These are phyloP conservation scores for Aureobasidium mangrovei DNA, from an alignment of 2,329 filamentous ascomycete species.

Conservation along the genomic window DNA sequence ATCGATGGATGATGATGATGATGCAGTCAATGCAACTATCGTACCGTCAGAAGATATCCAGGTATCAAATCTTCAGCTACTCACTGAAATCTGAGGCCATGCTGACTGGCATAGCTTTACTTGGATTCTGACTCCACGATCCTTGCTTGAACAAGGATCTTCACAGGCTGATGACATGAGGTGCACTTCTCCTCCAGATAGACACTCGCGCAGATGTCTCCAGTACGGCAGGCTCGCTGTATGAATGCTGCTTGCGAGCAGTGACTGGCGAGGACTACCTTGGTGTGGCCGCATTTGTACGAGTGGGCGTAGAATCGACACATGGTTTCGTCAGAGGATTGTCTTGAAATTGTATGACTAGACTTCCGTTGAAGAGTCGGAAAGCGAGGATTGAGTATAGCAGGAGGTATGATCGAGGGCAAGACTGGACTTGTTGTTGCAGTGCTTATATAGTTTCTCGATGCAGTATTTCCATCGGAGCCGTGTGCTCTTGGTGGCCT, in stretches of 20 bases:
- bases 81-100: too few relatives aligned
- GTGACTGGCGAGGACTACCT: slow-evolving; percentile 30
- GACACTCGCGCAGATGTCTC: slow-evolving; percentile 30
- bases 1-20: too few relatives aligned
- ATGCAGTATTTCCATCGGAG: too few relatives aligned
- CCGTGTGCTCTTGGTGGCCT: background rate
- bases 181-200: slow-evolving; percentile 28
- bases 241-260: slow-evolving; percentile 26
- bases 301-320: slow-evolving; percentile 42
- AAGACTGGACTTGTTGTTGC: too few relatives aligned
- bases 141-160: background rate
- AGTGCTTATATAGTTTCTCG: too few relatives aligned
- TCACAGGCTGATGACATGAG: slow-evolving; percentile 19
- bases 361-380: too few relatives aligned
- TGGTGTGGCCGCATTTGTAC: slow-evolving; percentile 38
- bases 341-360: too few relatives aligned
- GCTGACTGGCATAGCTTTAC: background rate
- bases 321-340: slow-evolving; percentile 24
- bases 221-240: slow-evolving; percentile 25
- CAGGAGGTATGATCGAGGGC: too few relatives aligned
- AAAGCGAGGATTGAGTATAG: too few relatives aligned
- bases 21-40: too few relatives aligned
- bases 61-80: too few relatives aligned
- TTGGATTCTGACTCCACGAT: background rate
- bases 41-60: too few relatives aligned